Evolutionary conservation across 2,329 filamentous ascomycete species (phyloP).

Genomic region (Aspergillus persii): DNA sequence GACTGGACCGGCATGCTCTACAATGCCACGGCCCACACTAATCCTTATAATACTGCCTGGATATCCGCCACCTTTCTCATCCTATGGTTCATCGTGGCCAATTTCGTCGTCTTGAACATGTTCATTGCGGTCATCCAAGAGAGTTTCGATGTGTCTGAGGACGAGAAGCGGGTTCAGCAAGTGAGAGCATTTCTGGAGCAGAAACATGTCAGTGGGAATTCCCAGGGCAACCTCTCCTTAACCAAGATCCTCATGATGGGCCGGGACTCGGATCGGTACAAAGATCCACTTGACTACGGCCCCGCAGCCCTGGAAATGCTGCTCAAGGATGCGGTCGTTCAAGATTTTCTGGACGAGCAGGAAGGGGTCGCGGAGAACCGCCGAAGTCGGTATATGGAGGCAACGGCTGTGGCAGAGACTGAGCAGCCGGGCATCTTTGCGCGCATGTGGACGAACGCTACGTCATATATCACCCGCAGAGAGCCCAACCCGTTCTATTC

Average conservation of each 20-base stretch:
- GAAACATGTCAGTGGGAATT: constrained; percentile 72
- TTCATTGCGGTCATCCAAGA: constrained; percentile 99
- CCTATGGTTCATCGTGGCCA: constrained; percentile 91
- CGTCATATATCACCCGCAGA: constrained; percentile 56
- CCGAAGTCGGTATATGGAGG: constrained; percentile 28
- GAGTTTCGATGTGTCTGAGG: constrained; percentile 97
- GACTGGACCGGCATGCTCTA: constrained; percentile 93
- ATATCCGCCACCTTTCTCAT: constrained; percentile 88
- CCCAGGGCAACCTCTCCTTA: constrained; percentile 64
- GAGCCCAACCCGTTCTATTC: constrained; percentile 97
- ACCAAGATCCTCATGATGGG: constrained; percentile 62
- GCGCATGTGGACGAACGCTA: constrained; percentile 60
- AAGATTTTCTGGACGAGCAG: constrained; percentile 85
- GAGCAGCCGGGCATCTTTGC: constrained; percentile 60
- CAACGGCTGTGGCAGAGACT: constrained; percentile 36
- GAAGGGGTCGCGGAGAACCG: constrained; percentile 33
- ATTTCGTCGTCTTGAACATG: constrained; percentile 98
- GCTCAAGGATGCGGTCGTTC: constrained; percentile 90
- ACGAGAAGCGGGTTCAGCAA: constrained; percentile 95
- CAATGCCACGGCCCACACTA: constrained; percentile 69
- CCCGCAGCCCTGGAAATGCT: constrained; percentile 93
- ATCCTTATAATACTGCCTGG: constrained; percentile 72
- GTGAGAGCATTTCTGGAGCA: constrained; percentile 91
- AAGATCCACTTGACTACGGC: constrained; percentile 87
- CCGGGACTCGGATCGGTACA: constrained; percentile 59